Conservation (phyloP, 768 basidiomycete species). For the Amanita subjunquillea region DNA sequence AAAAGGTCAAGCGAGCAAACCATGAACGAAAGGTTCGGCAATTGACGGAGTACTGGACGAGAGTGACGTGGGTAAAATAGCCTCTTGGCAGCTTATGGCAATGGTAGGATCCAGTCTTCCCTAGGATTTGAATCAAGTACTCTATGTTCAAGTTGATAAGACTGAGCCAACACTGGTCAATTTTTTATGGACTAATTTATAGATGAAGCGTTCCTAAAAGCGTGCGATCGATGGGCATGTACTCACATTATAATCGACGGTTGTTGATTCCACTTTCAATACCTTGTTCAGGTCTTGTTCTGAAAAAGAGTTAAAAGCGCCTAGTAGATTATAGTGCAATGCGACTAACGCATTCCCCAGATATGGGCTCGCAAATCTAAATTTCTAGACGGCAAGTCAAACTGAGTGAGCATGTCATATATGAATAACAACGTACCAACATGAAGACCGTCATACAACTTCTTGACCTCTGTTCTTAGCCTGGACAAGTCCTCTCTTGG, state of each 20-base stretch:
- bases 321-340: neutral
- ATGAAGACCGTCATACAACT: constrained; percentile 75
- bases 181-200: neutral
- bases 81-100: no score
- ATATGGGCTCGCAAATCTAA: constrained; percentile 72
- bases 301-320: constrained; percentile 17
- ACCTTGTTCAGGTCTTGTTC: constrained; percentile 76
- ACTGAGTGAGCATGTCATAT: constrained; percentile 4
- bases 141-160: no score
- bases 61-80: no score
- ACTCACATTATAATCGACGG: constrained; percentile 26
- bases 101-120: no score
- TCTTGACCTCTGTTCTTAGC: constrained; percentile 76
- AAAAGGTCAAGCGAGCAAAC: neutral
- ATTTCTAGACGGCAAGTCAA: constrained; percentile 40
- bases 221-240: neutral
- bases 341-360: constrained; percentile 76
- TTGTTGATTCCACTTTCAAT: constrained; percentile 55
- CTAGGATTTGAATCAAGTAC: no score
- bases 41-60: no score
- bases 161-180: no score
- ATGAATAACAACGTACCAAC: constrained; percentile 38
- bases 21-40: no score
- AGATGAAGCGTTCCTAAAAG: neutral
- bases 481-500: constrained; percentile 75